Evolutionary conservation across 495 filamentous ascomycete genomes (phyloP).

Genomic region (Podospora conica): DNA sequence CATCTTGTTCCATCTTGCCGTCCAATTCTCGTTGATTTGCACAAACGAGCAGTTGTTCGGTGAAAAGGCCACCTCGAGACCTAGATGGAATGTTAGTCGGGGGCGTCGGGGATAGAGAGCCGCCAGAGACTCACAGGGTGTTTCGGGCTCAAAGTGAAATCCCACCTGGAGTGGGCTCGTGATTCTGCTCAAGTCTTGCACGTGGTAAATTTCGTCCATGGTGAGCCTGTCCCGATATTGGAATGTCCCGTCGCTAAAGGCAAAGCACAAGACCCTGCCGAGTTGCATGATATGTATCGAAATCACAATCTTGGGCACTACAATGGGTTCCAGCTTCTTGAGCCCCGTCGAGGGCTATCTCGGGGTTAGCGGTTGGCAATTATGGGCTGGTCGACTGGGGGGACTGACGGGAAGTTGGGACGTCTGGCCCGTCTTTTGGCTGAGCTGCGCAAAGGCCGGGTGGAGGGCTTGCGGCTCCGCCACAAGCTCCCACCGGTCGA

Average conservation of each 20-base stretch:
- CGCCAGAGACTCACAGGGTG: conserved; percentile 40
- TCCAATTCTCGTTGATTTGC: conserved; percentile 58
- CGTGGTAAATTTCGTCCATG: conserved; percentile 56
- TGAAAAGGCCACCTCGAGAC: conserved; percentile 63
- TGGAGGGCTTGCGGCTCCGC: conserved; percentile 55
- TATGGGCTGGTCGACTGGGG: not conserved
- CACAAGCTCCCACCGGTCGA: conserved; percentile 74
- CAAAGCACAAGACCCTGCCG: conserved; percentile 60
- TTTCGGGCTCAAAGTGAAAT: conserved; percentile 54
- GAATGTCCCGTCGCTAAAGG: conserved; percentile 68
- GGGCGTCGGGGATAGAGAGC: not conserved
- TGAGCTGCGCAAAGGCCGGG: conserved; percentile 66
- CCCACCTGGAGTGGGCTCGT: conserved; percentile 65
- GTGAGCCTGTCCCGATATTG: conserved; percentile 69
- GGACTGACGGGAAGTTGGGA: conserved; percentile 37
- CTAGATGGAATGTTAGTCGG: conserved; percentile 31
- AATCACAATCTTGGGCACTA: conserved; percentile 62
- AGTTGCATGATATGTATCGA: conserved; percentile 58
- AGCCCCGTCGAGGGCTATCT: conserved; percentile 53
- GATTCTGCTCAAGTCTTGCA: conserved; percentile 57
- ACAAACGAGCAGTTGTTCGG: conserved; percentile 66
- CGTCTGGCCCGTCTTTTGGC: conserved; percentile 47
- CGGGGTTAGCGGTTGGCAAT: conserved; percentile 10
- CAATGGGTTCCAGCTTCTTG: conserved; percentile 59
- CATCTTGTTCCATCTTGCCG: conserved; percentile 57